Percentiles rank a stretch among this genome's conserved stretches.
Conservation (phyloP, 305 asterid genomes). For the Fraxinus sp. region DNA sequence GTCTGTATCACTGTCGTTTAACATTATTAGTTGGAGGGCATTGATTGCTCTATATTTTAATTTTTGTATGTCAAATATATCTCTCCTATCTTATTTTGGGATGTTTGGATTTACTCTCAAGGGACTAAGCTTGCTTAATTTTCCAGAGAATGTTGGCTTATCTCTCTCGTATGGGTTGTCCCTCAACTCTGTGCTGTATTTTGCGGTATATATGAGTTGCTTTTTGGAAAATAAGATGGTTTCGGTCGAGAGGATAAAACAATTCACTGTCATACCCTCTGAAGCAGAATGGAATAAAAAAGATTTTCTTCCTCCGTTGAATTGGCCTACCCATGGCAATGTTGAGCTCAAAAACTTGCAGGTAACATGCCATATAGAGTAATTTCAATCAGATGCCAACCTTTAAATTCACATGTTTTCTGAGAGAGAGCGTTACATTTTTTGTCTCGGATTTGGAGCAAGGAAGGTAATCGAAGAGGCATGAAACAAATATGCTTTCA, state of each 20-base stretch:
- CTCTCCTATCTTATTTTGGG: neutral
- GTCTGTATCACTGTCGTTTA: neutral
- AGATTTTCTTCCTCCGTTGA: constrained; percentile 59
- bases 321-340: constrained; percentile 82
- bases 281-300: constrained; percentile 85
- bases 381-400: neutral
- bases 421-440: neutral
- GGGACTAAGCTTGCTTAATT: constrained; percentile 14
- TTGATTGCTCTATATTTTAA: neutral
- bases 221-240: constrained; percentile 91
- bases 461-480: neutral
- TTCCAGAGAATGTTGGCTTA: constrained; percentile 86
- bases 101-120: neutral
- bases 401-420: neutral
- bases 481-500: neutral
- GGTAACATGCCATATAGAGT: constrained; percentile 29
- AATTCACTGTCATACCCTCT: constrained; percentile 70
- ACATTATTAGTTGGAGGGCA: neutral
- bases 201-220: constrained; percentile 71
- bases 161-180: constrained; percentile 90
- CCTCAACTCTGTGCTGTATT: constrained; percentile 65
- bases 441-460: neutral
- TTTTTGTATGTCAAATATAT: neutral
- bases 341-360: constrained; percentile 65
- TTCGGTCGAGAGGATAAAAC: constrained; percentile 93